Base-by-base conservation (phyloP, 2,329 filamentous ascomycete genomes). In the Fusarium burgessii region DNA sequence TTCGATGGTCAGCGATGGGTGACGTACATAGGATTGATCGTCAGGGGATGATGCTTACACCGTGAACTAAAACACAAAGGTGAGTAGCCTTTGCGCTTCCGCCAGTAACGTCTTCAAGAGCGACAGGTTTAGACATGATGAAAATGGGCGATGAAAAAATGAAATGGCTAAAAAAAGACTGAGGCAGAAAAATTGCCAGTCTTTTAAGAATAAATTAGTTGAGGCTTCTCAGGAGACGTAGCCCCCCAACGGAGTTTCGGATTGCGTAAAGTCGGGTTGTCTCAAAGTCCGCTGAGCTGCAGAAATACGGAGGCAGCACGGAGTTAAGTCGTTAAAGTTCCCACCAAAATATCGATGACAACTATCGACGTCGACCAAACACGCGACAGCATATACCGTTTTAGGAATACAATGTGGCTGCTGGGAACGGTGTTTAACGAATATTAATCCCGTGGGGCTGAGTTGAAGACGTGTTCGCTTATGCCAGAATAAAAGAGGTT, bases 1-100 rank as follows among this genome's bases (percentile, higher is more conserved):
- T 14, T 54, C 51, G 20, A 32, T 71, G 40, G 73, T 79, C 59
- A 79, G 75, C 70, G 29, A 68, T 66, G 60, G 27, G 70, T 68
- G 66, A 68, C 49, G 58, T 63, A 62, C 43, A 52, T 23, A 45
- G 40, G 42, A 36, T 51, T 23, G 66, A 70, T 62, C 59, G 29
- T 58, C 54, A 56, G 61, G 70, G 74, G 59, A 67, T 54, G 58
- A 57, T 63, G 80, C 88, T 80, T 87, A 92, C 90, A 82, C 93
- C 89, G 78, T 95, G 93, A 56, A 94, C 90, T 46, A 95, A 85
- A 43, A 95, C 91, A 76, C 90, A 92, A 68, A 95, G 88, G 79
- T 95, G 93, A 71, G 92, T 86, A 50, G 91, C 89, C 63, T 86
- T 82, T 46, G 78, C 57, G 76, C 81, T 85, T 70, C 86, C 86